Conservation (phyloP, 108 stramenopile species). For the Cyclotella atomus region DNA sequence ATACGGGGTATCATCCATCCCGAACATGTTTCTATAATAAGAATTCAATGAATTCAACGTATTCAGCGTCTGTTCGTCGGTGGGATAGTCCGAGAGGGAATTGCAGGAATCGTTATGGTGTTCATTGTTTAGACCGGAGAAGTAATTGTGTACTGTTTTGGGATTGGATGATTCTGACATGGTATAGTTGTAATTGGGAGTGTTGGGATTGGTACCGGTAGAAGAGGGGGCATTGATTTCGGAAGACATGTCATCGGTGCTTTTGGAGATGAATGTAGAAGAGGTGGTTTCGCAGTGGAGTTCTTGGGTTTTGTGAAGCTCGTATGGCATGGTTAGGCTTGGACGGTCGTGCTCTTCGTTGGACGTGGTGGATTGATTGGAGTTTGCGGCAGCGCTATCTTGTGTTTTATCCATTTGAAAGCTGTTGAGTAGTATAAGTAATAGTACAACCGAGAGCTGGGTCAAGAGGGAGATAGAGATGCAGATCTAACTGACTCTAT, state of each 20-base stretch:
- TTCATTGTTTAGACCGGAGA: background rate
- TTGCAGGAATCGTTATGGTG: background rate
- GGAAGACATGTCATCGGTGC: conserved; percentile 4
- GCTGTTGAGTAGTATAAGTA: too few relatives aligned
- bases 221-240: too few relatives aligned
- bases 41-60: conserved; percentile 4
- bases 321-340: background rate
- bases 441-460: too few relatives aligned
- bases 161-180: background rate
- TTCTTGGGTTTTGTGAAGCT: background rate
- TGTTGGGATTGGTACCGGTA: too few relatives aligned
- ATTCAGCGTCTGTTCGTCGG: conserved; percentile 15
- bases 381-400: too few relatives aligned
- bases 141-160: background rate
- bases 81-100: conserved; percentile 8
- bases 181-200: background rate
- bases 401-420: too few relatives aligned
- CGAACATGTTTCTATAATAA: background rate
- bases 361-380: too few relatives aligned
- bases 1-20: background rate
- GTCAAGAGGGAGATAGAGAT: too few relatives aligned
- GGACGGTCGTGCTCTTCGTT: too few relatives aligned
- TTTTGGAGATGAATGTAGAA: background rate
- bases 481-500: too few relatives aligned
- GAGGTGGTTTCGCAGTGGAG: background rate